Evolutionary conservation across 228 moss, liverwort and hornwort species (phyloP), one percentile per base, ranked within the genome.

Genomic region (Sphagnum fallax): DNA sequence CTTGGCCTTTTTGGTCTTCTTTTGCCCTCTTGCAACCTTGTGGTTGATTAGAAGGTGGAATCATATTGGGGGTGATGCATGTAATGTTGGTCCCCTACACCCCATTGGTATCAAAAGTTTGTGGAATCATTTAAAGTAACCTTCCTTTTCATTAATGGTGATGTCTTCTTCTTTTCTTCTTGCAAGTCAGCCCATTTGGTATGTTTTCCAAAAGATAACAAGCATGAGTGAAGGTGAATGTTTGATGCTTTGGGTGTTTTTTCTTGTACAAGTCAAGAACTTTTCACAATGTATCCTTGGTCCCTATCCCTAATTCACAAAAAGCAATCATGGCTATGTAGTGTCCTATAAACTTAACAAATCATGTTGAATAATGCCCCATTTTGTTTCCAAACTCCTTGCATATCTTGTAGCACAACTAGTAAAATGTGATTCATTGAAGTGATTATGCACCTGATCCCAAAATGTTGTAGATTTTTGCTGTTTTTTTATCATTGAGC

Each of bases 311-410:
- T 4, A 8, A 52, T 51, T 66, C 51, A 16, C 16, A 11, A 3
- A 16, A 12, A 49, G 13, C 51, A 14, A 52, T 57, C 4, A 57
- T 51, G 5, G 12, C 18, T 63, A 6, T 53, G 7, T 47, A 66
- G 13, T 9, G 8, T 12, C 49, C 10, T 48, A 65, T 12, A 58
- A 72, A 72, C 49, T 65, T 72, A 5, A 55, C 32, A 12, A 72
- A 47, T 72, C 72, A 3, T 60, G 55, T 62, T 71, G 62, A 10
- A 71, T 71, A 5, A 53, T 16, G 7, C 51, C 51, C 62, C 62
- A 71, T 52, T 63, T 71, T 4, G 51, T 50, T 47, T 71, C 71
- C 63, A 71, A 71, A 50, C 50, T 14, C 50, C 64, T 8, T 64
- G 51, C 51, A 12, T 61, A 63, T 71, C 71, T 64, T 48, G 12